phyloP scores from a whole-genome alignment of 208 protist species.

The Crithidia thermophila region DNA sequence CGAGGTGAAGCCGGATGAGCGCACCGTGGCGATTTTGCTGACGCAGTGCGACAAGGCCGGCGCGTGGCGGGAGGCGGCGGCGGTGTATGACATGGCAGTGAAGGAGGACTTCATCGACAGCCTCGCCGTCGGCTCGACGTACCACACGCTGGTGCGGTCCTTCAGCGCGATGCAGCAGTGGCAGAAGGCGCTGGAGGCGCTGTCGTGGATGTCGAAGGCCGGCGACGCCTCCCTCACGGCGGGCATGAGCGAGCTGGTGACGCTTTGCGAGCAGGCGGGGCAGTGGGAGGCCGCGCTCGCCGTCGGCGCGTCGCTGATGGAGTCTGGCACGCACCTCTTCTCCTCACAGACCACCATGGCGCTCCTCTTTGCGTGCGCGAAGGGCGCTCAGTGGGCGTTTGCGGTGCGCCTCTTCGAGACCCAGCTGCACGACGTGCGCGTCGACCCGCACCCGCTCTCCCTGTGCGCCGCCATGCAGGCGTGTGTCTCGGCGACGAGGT shows the following conservation, averaged over 20 bases:
- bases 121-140: slow-evolving; percentile 55
- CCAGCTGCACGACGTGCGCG: slow-evolving; percentile 57
- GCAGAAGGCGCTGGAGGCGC: slow-evolving; percentile 82
- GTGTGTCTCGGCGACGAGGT: slow-evolving; percentile 53
- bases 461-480: slow-evolving; percentile 77
- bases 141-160: slow-evolving; percentile 74
- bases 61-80: slow-evolving; percentile 68
- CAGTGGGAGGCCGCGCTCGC: slow-evolving; percentile 79
- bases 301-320: slow-evolving; percentile 59
- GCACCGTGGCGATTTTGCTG: slow-evolving; percentile 59
- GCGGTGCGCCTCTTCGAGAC: slow-evolving; percentile 46
- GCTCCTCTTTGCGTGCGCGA: slow-evolving; percentile 69
- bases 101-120: slow-evolving; percentile 68
- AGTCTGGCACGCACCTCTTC: slow-evolving; percentile 44
- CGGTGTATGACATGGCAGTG: slow-evolving; percentile 76
- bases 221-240: slow-evolving; percentile 71
- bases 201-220: slow-evolving; percentile 85
- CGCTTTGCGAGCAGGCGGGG: slow-evolving; percentile 80
- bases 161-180: slow-evolving; percentile 76
- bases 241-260: slow-evolving; percentile 73
- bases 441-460: slow-evolving; percentile 67
- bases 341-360: slow-evolving; percentile 57
- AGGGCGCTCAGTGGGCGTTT: slow-evolving; percentile 61
- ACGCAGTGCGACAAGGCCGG: slow-evolving; percentile 69
- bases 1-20: slow-evolving; percentile 65